These are phyloP conservation scores for Daldinia decipiens DNA, from an alignment of 495 filamentous ascomycete species.

Conservation along the genomic window DNA sequence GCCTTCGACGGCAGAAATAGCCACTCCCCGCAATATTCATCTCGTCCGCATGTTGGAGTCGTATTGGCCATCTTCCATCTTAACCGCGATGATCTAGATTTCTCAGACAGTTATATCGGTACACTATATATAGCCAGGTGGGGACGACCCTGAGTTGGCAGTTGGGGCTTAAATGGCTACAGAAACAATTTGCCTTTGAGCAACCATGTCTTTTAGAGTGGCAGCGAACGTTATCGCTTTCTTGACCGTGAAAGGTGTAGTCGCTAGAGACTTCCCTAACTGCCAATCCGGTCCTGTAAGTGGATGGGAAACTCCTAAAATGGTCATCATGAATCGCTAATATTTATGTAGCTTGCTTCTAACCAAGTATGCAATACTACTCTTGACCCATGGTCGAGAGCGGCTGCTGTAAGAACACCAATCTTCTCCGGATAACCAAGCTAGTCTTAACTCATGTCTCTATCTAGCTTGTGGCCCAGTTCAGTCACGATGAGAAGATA, in stretches of 20 bases:
- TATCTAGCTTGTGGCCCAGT: slow-evolving; percentile 41
- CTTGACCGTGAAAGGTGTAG: slow-evolving; percentile 7
- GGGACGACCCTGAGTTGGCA: background rate
- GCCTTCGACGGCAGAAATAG: slow-evolving; percentile 15
- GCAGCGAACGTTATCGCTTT: slow-evolving; percentile 20
- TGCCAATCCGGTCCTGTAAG: slow-evolving; percentile 39
- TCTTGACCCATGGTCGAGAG: slow-evolving; percentile 50
- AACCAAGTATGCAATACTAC: slow-evolving; percentile 58
- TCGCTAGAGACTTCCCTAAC: slow-evolving; percentile 39
- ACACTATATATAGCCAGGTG: slow-evolving; percentile 26
- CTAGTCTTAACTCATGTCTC: background rate
- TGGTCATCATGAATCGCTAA: slow-evolving; percentile 2
- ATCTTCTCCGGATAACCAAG: background rate
- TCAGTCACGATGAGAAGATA: slow-evolving; percentile 59
- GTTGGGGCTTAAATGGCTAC: background rate
- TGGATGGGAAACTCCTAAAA: background rate
- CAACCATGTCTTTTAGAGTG: slow-evolving; percentile 14
- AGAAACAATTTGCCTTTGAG: background rate
- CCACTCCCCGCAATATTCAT: slow-evolving; percentile 30
- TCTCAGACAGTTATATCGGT: background rate
- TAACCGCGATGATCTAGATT: slow-evolving; percentile 35
- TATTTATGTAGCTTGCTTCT: slow-evolving; percentile 45
- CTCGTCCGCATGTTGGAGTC: slow-evolving; percentile 27
- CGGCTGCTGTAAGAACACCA: slow-evolving; percentile 51
- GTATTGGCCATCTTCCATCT: slow-evolving; percentile 34